These are phyloP conservation scores for Talaromyces islandicus DNA, from an alignment of 2,329 filamentous ascomycete species.

Conservation along the genomic window DNA sequence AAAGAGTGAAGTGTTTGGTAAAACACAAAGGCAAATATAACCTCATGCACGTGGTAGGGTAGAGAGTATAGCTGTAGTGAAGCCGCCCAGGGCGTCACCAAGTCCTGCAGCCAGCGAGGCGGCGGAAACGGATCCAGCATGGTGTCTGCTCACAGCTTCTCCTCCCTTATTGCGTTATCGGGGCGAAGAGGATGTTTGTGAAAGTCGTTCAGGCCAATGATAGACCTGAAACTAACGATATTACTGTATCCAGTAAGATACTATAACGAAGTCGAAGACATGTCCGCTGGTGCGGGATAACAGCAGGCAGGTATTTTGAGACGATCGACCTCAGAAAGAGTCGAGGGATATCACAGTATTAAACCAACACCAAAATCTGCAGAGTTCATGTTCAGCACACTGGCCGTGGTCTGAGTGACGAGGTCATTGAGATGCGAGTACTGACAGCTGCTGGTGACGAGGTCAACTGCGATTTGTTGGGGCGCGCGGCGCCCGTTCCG, in stretches of 20 bases:
- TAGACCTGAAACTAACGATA: neutral
- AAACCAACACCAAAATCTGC: neutral
- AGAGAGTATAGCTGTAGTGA: slow-evolving; percentile 50
- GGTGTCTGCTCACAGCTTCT: slow-evolving; percentile 16
- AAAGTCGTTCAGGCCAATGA: neutral
- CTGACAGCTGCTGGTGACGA: neutral
- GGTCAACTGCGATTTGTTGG: neutral
- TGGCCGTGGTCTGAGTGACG: neutral
- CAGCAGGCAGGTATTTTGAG: neutral
- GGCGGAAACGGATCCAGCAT: slow-evolving; percentile 44
- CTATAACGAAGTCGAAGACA: neutral
- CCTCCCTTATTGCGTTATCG: neutral
- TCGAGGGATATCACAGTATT: neutral
- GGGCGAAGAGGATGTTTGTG: neutral
- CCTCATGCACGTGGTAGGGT: slow-evolving; percentile 57
- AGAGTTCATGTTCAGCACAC: neutral
- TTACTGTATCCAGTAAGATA: neutral
- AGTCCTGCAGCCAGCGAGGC: slow-evolving; percentile 46
- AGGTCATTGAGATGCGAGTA: neutral
- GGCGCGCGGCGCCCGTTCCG: neutral
- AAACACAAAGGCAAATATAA: slow-evolving; percentile 49
- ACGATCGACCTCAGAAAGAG: neutral
- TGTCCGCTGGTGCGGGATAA: neutral
- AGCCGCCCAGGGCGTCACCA: slow-evolving; percentile 46
- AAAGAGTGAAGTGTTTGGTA: slow-evolving; percentile 52